phyloP scores from a whole-genome alignment of 202 grass and related monocot species.

The Carex arenaria region DNA sequence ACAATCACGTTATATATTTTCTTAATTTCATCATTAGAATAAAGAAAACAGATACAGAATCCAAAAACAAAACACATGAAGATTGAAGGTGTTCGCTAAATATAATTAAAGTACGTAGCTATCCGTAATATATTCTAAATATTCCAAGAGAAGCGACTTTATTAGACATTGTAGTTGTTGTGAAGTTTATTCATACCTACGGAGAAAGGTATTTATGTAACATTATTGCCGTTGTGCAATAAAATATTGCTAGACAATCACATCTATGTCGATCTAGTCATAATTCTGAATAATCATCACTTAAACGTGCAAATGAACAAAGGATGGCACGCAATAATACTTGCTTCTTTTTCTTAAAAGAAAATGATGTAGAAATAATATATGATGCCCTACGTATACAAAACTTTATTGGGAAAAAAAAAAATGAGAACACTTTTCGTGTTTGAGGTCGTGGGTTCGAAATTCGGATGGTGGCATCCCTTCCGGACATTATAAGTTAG shows the following conservation, averaged over 20 bases:
- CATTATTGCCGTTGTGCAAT: not conserved
- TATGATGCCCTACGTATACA: not conserved
- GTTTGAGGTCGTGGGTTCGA: too few species aligned
- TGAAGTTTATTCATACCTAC: not conserved
- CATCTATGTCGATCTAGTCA: not conserved
- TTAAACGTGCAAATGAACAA: constrained; percentile 8
- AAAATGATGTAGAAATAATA: not conserved
- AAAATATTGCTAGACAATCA: not conserved
- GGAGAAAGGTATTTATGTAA: not conserved
- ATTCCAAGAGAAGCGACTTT: not conserved
- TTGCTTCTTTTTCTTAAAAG: not conserved
- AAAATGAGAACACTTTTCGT: too few species aligned
- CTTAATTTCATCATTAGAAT: not conserved
- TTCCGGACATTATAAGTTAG: too few species aligned
- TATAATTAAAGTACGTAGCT: not conserved
- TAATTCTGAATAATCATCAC: constrained; percentile 16
- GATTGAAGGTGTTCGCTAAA: not conserved
- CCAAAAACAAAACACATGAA: not conserved
- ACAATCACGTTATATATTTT: not conserved
- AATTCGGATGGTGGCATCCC: too few species aligned
- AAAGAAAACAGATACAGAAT: not conserved
- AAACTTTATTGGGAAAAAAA: too few species aligned
- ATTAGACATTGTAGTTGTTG: not conserved
- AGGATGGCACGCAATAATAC: not conserved
- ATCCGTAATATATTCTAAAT: not conserved